A percentile compares a stretch with the other conserved stretches of the same genome.
These are phyloP conservation scores for Alternaria incomplexa DNA, from an alignment of 2,329 filamentous ascomycete species.

Conservation along the genomic window DNA sequence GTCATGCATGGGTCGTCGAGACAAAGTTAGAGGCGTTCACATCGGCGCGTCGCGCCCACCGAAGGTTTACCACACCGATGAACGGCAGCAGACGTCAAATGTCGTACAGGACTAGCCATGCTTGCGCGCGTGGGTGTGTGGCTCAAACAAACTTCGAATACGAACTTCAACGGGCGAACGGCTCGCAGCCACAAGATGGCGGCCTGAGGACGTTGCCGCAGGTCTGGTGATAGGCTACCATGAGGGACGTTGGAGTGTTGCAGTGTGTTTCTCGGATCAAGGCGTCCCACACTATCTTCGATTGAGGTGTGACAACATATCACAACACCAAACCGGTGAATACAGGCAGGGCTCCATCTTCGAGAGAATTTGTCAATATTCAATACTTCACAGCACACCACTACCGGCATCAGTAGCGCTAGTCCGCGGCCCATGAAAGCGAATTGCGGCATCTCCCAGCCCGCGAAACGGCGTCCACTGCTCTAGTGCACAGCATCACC, in stretches of 20 bases:
- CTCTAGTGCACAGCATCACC: conserved; percentile 2
- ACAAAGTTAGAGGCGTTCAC: not conserved
- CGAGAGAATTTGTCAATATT: not conserved
- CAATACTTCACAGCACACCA: not conserved
- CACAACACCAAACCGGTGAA: not conserved
- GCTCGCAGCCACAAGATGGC: conserved; percentile 1
- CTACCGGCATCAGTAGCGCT: not conserved
- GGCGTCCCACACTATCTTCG: not conserved
- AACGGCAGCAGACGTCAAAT: not conserved
- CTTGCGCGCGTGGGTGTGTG: not conserved
- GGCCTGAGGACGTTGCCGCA: not conserved
- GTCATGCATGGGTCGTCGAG: not conserved
- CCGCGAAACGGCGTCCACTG: conserved; percentile 6
- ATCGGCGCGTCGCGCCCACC: not conserved
- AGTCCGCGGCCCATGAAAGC: not conserved
- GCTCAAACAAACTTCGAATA: conserved; percentile 1
- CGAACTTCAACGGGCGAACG: conserved; percentile 2
- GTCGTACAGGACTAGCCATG: conserved; percentile 6
- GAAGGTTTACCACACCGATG: conserved; percentile 7
- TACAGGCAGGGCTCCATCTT: not conserved
- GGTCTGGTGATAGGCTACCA: not conserved
- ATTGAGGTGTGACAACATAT: not conserved
- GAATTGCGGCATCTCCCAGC: not conserved
- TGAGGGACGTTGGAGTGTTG: not conserved
- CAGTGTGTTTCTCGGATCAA: not conserved